These are phyloP conservation scores for Novakomyces olei DNA, from an alignment of 805 yeast genomes.

Conservation along the genomic window DNA sequence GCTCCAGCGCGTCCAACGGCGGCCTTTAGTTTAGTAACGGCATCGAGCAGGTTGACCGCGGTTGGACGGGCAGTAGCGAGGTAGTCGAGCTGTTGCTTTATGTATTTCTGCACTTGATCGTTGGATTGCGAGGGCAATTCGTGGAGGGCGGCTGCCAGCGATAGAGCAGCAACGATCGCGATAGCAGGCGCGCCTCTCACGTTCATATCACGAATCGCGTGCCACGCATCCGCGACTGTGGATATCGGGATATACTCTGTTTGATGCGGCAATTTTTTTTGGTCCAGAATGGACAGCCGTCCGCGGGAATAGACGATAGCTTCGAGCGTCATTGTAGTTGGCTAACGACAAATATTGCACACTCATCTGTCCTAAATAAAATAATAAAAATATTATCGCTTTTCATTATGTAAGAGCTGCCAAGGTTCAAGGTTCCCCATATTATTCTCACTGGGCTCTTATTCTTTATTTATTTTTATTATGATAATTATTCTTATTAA, in stretches of 20 bases:
- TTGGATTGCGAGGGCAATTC: conserved; percentile 2
- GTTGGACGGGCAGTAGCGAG: conserved; percentile 74
- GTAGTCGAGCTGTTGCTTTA: conserved; percentile 32
- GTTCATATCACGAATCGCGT: conserved; percentile 73
- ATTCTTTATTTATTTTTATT: too few species aligned
- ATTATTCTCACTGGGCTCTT: too few species aligned
- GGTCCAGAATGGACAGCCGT: conserved; percentile 49
- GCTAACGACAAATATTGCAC: too few species aligned
- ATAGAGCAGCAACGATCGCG: conserved; percentile 77
- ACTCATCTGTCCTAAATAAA: too few species aligned
- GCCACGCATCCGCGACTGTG: conserved; percentile 52
- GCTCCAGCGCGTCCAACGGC: conserved; percentile 10
- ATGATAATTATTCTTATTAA: too few species aligned
- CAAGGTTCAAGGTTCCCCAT: too few species aligned
- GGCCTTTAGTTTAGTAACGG: conserved; percentile 30
- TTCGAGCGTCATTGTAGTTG: conserved; percentile 7
- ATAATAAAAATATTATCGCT: too few species aligned
- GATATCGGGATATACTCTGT: conserved; percentile 42
- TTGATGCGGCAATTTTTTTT: conserved; percentile 58
- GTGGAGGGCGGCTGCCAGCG: conserved; percentile 50
- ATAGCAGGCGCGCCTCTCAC: conserved; percentile 98
- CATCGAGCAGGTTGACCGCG: conserved; percentile 77
- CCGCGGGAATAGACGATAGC: conserved; percentile 10
- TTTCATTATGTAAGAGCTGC: too few species aligned
- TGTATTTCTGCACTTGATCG: conserved; percentile 14